Evolutionary conservation across 805 yeast genomes (phyloP), one percentile per base, ranked within the genome.

Genomic region (Zygoascus tannicola): DNA sequence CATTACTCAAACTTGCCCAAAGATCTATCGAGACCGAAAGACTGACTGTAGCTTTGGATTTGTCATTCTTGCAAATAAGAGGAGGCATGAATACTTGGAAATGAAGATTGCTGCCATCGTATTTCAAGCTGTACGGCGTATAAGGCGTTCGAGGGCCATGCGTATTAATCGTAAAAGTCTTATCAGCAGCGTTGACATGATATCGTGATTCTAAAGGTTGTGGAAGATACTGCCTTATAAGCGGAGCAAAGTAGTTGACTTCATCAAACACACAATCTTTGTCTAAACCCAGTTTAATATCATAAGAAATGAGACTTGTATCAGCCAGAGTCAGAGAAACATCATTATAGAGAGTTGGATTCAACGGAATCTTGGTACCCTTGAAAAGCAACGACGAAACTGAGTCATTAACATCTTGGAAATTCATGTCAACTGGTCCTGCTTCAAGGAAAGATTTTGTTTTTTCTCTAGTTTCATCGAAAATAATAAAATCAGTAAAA

Each of bases 1-100:
- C 62, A 50, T 82, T 69, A 45, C 79, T 81, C 47, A 88, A 61
- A 32, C 90, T 80, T 23, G 71, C 68, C 37, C 73, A 52, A 57
- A 76, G 60, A 58, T 83, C 81, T 14, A 84, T 50, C 3, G 44
- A 38, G n/a, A 44, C 37, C 14, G 23, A 14, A 4, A 22, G 16
- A 15, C n/a, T 34, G 15, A 3, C 15, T 10, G 33, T 10, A 32
- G 41, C 22, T 20, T 33, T 26, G 20, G 37, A n/a, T 26, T 18
- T 30, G 7, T 26, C 12, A 7, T 26, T 26, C 12, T 12, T 26
- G 36, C 33, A 21, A n/a, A 16, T n/a, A 10, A 34, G 19, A 2
- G 44, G 44, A 7, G 45, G 45, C 18, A 47, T 16, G 37, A 45
- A 38, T 12, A 51, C 40, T 44, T 50, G 47, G 10, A 50, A 18